A percentile compares a stretch with the other conserved stretches of the same genome.
phyloP scores from a whole-genome alignment of 768 basidiomycete species.

The Boletus vermiculosoides region DNA sequence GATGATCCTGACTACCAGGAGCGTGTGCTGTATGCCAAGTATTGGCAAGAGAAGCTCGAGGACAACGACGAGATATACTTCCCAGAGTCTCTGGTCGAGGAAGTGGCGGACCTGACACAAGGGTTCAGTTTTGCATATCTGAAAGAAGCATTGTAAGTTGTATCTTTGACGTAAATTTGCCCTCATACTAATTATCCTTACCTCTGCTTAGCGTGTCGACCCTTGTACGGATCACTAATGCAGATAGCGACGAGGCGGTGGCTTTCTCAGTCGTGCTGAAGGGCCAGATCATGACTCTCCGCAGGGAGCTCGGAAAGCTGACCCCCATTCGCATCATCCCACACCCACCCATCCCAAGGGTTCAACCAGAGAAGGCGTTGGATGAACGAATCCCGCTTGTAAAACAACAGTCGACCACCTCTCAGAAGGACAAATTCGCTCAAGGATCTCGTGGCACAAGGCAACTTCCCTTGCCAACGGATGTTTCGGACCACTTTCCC shows the following conservation, averaged over 20 bases:
- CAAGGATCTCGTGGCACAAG: background rate
- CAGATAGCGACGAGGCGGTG: conserved; percentile 47
- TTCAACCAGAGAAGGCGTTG: background rate
- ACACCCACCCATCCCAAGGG: background rate
- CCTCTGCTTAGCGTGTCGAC: conserved; percentile 57
- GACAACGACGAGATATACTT: conserved; percentile 62
- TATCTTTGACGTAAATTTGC: background rate
- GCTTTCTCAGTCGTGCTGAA: conserved; percentile 53
- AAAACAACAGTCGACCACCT: background rate
- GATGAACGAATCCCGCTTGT: background rate
- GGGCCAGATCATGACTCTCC: conserved; percentile 57
- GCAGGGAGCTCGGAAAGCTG: conserved; percentile 62
- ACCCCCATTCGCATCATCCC: background rate
- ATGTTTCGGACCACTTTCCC: background rate
- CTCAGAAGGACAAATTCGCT: background rate
- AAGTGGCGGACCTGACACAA: conserved; percentile 58
- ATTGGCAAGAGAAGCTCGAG: conserved; percentile 79
- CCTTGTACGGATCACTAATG: conserved; percentile 61
- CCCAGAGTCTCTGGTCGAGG: conserved; percentile 60
- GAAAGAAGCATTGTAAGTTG: conserved; percentile 82
- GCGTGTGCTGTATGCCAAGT: conserved; percentile 64
- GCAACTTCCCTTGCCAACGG: background rate
- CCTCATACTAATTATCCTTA: background rate
- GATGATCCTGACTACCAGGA: conserved; percentile 66
- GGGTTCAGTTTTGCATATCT: conserved; percentile 85